Evolutionary conservation across 169 alveolate species (phyloP).

Genomic region (Eimeria tenella): DNA sequence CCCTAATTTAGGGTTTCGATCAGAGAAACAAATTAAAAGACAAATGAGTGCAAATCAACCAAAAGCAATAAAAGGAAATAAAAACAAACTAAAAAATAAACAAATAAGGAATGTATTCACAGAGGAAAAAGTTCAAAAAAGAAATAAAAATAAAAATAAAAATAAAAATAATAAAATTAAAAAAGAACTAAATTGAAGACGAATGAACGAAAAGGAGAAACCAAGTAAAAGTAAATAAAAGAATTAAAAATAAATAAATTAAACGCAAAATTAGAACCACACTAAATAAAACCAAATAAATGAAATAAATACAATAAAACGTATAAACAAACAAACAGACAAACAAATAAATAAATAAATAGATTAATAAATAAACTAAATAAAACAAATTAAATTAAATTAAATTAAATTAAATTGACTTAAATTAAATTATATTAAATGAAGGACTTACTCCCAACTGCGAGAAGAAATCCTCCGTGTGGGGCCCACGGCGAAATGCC

Average conservation of each 20-base stretch:
- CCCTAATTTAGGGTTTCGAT: no score
- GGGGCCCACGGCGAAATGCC: constrained; percentile 87
- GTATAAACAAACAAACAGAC: neutral
- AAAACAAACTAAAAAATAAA: no score
- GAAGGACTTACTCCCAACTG: constrained; percentile 82
- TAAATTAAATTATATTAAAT: neutral
- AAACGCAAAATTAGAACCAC: neutral
- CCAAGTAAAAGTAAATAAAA: constrained; percentile 17
- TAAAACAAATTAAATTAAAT: neutral
- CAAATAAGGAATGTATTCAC: no score
- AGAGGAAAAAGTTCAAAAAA: neutral
- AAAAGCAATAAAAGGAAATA: no score
- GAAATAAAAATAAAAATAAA: neutral
- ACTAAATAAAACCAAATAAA: neutral
- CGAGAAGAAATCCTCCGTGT: constrained; percentile 86
- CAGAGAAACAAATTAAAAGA: no score
- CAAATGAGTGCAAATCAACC: no score
- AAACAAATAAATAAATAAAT: neutral
- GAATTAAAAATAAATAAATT: neutral
- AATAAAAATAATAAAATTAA: neutral
- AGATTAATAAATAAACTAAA: neutral
- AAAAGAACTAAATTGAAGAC: no score
- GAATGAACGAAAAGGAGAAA: no score
- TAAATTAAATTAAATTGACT: neutral
- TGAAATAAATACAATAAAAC: neutral